Base-by-base conservation (phyloP, 2,329 filamentous ascomycete species). In the Pseudogymnoascus sp. region DNA sequence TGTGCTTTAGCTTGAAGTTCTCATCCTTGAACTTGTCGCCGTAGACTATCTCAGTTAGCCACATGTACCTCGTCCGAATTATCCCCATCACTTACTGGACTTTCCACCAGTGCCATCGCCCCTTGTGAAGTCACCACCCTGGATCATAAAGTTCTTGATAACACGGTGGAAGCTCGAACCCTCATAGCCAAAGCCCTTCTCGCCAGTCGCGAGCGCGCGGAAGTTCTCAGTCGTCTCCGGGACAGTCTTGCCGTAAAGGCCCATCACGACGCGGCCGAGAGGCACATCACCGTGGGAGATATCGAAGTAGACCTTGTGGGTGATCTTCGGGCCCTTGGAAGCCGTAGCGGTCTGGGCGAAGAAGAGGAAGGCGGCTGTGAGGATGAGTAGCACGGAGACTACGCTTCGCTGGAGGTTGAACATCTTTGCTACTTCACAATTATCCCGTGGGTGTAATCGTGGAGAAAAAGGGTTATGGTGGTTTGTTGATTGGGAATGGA, bases 1-100 rank as follows among this genome's bases (percentile, higher is more conserved):
- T 83, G 84, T 95, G 90, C 82, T 91, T 92, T 72, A 92, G 82
- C 85, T 94, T 92, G 82, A 95, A 94, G 86, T 92, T 94, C 85
- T 95, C 89, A 70, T 95, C 89, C 65, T 83, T 76, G 77, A 94
- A 94, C 77, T 89, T 89, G 68, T 82, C 79, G 69, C 89, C 89
- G 73, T 92, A 94, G 79, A 94, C 83, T 86, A 64, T 58, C n/a
- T 56, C 52, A 15, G 21, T 61, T 68, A 61, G 69, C 65, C 35
- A 62, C 26, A 28, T 10, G 10, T 10, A 9, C 23, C 8, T 13
- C 10, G 39, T 18, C 13, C 19, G 5, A 15, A 28, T 33, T 58
- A 9, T 41, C 4, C 33, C 61, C 5, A 60, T 63, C 62, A 79
- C 83, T 71, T 79, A 86, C 84, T 92, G 65, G 87, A 90, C 82